Percentiles rank a stretch among this genome's conserved stretches.
Evolutionary conservation across 1,284 basidiomycete species (phyloP).

Genomic region (Chiua sp.): DNA sequence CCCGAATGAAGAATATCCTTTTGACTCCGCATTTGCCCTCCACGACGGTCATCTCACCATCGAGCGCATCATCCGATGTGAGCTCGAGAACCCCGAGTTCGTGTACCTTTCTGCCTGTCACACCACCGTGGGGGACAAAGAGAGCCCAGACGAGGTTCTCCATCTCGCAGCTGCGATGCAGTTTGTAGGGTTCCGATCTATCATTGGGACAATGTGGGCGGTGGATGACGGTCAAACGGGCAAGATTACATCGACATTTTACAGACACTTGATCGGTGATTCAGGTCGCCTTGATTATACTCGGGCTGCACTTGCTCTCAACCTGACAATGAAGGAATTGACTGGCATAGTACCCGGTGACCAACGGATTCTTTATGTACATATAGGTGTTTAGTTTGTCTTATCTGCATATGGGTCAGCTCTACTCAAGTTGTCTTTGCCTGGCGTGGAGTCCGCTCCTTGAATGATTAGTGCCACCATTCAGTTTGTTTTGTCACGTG

Average conservation of each 20-base stretch:
- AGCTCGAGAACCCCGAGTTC: background rate
- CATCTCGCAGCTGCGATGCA: background rate
- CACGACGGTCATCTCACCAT: background rate
- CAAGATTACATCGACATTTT: background rate
- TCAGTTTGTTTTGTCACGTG: too few species aligned
- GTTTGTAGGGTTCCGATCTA: background rate
- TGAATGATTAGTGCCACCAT: too few species aligned
- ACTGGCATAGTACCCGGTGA: background rate
- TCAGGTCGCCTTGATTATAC: background rate
- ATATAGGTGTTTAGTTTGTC: background rate
- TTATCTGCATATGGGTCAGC: too few species aligned
- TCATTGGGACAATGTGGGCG: background rate
- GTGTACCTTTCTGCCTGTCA: background rate
- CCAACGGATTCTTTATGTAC: background rate
- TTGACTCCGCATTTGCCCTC: background rate
- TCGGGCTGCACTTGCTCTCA: background rate
- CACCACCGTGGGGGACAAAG: background rate
- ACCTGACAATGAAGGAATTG: background rate
- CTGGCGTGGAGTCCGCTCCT: too few species aligned
- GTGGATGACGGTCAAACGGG: background rate
- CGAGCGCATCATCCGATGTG: background rate
- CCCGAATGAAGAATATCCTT: background rate
- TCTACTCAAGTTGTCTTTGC: too few species aligned
- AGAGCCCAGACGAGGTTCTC: background rate
- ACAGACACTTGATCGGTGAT: background rate